phyloP scores from a whole-genome alignment of 2,329 filamentous ascomycete species.

The Fusarium xyrophilum region DNA sequence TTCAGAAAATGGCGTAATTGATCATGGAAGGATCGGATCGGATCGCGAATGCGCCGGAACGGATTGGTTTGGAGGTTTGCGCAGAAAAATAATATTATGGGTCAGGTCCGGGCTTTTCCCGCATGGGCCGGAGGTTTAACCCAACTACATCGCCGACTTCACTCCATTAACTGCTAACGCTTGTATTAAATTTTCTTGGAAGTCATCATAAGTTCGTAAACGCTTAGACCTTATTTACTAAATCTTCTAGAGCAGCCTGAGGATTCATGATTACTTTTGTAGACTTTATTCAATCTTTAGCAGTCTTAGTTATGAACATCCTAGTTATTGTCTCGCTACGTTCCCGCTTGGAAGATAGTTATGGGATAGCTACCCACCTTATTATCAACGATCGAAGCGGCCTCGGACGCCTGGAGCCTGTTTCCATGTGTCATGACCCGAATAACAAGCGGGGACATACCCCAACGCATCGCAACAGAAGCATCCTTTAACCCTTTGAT shows the following conservation, averaged over 20 bases:
- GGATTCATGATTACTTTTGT: neutral
- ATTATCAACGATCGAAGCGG: too few species aligned
- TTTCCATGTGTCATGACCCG: too few species aligned
- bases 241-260: neutral
- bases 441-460: too few species aligned
- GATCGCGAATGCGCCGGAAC: slow-evolving; percentile 35
- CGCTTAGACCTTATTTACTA: neutral
- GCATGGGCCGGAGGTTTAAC: neutral
- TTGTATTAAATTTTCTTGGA: neutral
- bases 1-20: slow-evolving; percentile 31
- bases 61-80: slow-evolving; percentile 33
- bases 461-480: too few species aligned
- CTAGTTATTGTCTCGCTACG: too few species aligned
- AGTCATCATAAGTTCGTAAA: too few species aligned
- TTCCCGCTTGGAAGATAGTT: too few species aligned
- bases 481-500: too few species aligned
- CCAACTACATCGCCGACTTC: slow-evolving; percentile 10
- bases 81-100: slow-evolving; percentile 32
- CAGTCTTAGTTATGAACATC: too few species aligned
- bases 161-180: neutral
- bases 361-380: too few species aligned
- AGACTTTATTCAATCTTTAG: too few species aligned
- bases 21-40: slow-evolving; percentile 21
- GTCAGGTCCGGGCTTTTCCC: slow-evolving; percentile 29
- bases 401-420: too few species aligned